Percentiles rank a stretch among this genome's conserved stretches.
Evolutionary conservation across 441 rosid genomes (phyloP).

Genomic region (Corymbia calophylla): DNA sequence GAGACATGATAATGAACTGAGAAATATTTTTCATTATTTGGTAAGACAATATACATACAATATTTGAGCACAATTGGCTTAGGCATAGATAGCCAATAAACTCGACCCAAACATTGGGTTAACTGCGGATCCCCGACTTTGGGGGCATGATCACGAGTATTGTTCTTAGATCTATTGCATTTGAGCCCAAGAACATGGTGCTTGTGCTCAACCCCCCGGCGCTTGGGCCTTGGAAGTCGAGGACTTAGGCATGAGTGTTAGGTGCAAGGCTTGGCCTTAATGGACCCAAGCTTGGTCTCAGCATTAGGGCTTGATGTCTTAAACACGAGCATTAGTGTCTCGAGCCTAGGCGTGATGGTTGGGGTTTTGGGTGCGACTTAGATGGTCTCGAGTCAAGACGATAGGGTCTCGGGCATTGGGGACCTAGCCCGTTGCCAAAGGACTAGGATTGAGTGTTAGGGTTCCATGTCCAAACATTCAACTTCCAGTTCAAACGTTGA

Average conservation of each 20-base stretch:
- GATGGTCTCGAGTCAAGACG: neutral
- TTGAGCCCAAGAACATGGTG: neutral
- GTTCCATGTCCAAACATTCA: neutral
- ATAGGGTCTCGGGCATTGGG: neutral
- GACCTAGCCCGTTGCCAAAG: neutral
- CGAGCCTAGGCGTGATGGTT: too few relatives aligned
- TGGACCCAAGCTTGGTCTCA: neutral
- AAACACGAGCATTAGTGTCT: too few relatives aligned
- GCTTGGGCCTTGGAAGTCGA: too few relatives aligned
- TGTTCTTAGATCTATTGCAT: accelerated
- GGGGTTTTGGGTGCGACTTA: neutral
- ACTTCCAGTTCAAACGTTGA: accelerated
- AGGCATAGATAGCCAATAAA: neutral
- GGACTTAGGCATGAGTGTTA: neutral
- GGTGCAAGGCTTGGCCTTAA: neutral
- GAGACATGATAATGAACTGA: neutral
- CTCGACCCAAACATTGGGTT: accelerated
- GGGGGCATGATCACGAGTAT: neutral
- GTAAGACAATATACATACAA: accelerated
- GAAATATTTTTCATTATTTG: neutral
- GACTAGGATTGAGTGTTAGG: neutral
- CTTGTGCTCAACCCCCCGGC: too few relatives aligned
- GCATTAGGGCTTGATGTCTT: too few relatives aligned
- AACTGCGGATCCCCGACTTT: accelerated
- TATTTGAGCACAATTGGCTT: neutral